phyloP scores from a whole-genome alignment of 352 stramenopile species.

The Phytophthora sp. region DNA sequence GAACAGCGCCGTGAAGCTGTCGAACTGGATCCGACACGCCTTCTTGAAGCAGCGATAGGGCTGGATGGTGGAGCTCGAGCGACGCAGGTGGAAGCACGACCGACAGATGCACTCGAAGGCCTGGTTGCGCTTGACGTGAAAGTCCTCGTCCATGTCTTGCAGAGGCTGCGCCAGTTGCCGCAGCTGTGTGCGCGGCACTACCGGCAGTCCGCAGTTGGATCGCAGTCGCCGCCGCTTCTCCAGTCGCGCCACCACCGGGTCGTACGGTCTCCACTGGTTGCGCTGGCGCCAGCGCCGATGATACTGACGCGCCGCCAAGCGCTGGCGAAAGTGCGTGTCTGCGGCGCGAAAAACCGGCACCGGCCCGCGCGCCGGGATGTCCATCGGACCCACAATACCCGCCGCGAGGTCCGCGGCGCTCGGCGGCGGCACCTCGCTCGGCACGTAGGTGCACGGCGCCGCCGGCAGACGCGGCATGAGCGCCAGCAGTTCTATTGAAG shows the following conservation, averaged over 20 bases:
- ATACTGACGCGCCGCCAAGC: background rate
- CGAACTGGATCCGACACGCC: conserved; percentile 37
- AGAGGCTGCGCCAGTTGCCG: conserved; percentile 4
- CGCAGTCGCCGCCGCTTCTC: conserved; percentile 11
- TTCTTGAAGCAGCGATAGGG: conserved; percentile 18
- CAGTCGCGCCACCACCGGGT: conserved; percentile 1
- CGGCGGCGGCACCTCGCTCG: background rate
- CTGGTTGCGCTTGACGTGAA: conserved; percentile 25
- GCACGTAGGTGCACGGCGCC: background rate
- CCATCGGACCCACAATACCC: conserved; percentile 15
- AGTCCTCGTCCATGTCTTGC: conserved; percentile 29
- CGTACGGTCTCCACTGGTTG: no score
- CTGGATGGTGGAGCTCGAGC: conserved; percentile 15
- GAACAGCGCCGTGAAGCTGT: conserved; percentile 46
- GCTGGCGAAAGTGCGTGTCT: background rate
- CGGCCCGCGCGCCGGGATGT: conserved; percentile 7
- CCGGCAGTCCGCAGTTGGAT: conserved; percentile 16
- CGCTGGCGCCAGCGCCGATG: no score
- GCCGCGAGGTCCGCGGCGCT: background rate
- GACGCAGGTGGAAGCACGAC: conserved; percentile 16
- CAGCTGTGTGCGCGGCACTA: no score
- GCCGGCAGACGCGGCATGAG: background rate
- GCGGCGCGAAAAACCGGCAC: conserved; percentile 13
- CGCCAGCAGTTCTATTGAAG: conserved; percentile 21
- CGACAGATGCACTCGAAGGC: conserved; percentile 4